Evolutionary conservation across 768 basidiomycete species (phyloP).

Genomic region (Mycena albidolilacea): DNA sequence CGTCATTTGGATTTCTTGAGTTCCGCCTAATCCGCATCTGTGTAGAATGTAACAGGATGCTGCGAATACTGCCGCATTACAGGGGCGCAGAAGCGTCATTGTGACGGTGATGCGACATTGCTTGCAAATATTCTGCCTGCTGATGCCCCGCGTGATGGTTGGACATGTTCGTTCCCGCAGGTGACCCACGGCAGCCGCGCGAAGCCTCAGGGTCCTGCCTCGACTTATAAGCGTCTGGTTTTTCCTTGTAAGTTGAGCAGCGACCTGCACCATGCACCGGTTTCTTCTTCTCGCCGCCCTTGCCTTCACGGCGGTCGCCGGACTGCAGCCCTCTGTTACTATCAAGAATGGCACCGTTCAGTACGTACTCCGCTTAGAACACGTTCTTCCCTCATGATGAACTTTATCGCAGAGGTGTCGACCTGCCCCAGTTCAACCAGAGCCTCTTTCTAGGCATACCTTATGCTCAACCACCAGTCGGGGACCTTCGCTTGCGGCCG

Average conservation of each 20-base stretch:
- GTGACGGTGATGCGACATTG: background rate
- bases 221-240: background rate
- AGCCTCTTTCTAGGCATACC: slow-evolving; percentile 54
- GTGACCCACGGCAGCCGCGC: slow-evolving; percentile 5
- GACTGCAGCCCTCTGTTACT: slow-evolving; percentile 33
- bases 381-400: background rate
- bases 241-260: background rate
- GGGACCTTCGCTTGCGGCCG: slow-evolving; percentile 50
- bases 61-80: background rate
- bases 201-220: background rate
- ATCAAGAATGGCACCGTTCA: slow-evolving; percentile 37
- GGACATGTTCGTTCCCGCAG: slow-evolving; percentile 5
- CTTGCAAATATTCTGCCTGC: slow-evolving; percentile 8
- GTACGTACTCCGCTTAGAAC: background rate
- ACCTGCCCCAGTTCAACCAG: slow-evolving; percentile 43
- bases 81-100: background rate
- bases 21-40: background rate
- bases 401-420: slow-evolving; percentile 27
- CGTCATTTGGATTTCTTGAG: too few relatives aligned
- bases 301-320: slow-evolving; percentile 21
- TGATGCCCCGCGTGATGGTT: slow-evolving; percentile 24
- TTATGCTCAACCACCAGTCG: slow-evolving; percentile 53
- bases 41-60: slow-evolving; percentile 1
- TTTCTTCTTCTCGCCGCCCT: slow-evolving; percentile 17
- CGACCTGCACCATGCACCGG: slow-evolving; percentile 4